Percentiles rank a stretch among this genome's conserved stretches.
Conservation (phyloP, 2,329 filamentous ascomycete genomes). For the Aureobasidium mangrovei region DNA sequence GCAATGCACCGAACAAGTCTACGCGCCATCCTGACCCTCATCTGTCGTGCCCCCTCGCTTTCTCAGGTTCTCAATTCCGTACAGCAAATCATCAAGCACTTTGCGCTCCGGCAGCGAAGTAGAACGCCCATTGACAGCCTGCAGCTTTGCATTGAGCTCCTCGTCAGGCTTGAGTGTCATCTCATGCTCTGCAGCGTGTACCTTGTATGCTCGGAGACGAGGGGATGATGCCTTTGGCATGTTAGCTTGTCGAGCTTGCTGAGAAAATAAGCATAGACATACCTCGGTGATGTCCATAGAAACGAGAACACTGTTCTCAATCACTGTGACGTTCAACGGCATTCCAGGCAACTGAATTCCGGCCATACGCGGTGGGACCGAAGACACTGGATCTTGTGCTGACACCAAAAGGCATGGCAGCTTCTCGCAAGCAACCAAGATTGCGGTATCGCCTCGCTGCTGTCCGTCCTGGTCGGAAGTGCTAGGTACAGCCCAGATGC, state of each 20-base stretch:
- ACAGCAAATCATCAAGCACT: slow-evolving; percentile 37
- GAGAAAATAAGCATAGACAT: neutral
- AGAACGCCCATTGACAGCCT: slow-evolving; percentile 16
- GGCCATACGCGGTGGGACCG: neutral
- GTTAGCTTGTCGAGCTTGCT: neutral
- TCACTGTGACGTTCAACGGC: slow-evolving; percentile 51
- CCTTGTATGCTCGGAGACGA: slow-evolving; percentile 6
- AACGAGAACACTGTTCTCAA: slow-evolving; percentile 18
- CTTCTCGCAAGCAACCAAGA: slow-evolving; percentile 37
- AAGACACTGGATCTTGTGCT: slow-evolving; percentile 31
- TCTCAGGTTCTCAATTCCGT: slow-evolving; percentile 40
- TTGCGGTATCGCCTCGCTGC: slow-evolving; percentile 6
- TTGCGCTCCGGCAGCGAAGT: slow-evolving; percentile 26
- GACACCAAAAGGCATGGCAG: slow-evolving; percentile 53
- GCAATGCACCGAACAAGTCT: neutral
- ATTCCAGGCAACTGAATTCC: slow-evolving; percentile 30
- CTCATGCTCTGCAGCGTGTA: neutral
- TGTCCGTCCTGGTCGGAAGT: neutral
- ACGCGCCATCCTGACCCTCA: too few species aligned
- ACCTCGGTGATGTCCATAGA: slow-evolving; percentile 9
- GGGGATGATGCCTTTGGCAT: neutral
- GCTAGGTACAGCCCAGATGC: slow-evolving; percentile 37
- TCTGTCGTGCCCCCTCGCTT: slow-evolving; percentile 31
- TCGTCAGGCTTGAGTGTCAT: slow-evolving; percentile 7
- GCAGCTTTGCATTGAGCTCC: slow-evolving; percentile 12